Conservation (phyloP, 352 stramenopile species). For the Globisporangium cystogenes region DNA sequence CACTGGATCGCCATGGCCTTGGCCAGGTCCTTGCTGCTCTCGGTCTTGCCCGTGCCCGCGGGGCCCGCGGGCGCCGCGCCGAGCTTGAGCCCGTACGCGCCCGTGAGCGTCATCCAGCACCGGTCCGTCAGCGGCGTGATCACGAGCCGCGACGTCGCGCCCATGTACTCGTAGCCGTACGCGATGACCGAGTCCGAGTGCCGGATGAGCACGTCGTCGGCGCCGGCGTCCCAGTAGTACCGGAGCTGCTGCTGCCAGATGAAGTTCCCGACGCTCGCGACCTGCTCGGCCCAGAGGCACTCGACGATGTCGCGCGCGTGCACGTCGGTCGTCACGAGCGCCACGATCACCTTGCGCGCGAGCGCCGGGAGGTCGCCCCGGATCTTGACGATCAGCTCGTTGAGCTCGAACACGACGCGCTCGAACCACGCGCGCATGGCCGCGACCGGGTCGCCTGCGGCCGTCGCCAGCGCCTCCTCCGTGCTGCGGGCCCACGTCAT, state of each 20-base stretch:
- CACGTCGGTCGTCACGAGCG: constrained; percentile 91
- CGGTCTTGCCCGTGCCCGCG: constrained; percentile 95
- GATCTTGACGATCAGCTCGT: constrained; percentile 92
- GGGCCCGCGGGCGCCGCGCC: constrained; percentile 90
- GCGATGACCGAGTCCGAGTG: constrained; percentile 85
- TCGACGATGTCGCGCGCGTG: constrained; percentile 89
- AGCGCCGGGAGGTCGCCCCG: constrained; percentile 84
- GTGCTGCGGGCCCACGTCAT: constrained; percentile 92
- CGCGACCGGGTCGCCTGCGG: constrained; percentile 22
- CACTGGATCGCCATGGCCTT: constrained; percentile 94
- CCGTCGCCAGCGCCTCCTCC: constrained; percentile 65
- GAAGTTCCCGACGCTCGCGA: constrained; percentile 82
- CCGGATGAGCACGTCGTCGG: constrained; percentile 86
- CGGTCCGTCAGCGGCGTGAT: constrained; percentile 90
- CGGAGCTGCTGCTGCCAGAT: constrained; percentile 94
- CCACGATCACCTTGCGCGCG: constrained; percentile 91
- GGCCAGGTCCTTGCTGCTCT: constrained; percentile 94
- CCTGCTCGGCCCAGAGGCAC: constrained; percentile 56
- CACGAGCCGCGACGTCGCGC: constrained; percentile 82
- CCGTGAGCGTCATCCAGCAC: constrained; percentile 96
- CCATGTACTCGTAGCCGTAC: constrained; percentile 96
- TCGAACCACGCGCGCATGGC: constrained; percentile 69
- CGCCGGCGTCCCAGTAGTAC: constrained; percentile 91
- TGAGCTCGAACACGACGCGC: constrained; percentile 78
- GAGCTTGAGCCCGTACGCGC: constrained; percentile 90